Evolutionary conservation across 257 asterid genomes (phyloP).

Genomic region (Parsonsia alboflavescens): DNA sequence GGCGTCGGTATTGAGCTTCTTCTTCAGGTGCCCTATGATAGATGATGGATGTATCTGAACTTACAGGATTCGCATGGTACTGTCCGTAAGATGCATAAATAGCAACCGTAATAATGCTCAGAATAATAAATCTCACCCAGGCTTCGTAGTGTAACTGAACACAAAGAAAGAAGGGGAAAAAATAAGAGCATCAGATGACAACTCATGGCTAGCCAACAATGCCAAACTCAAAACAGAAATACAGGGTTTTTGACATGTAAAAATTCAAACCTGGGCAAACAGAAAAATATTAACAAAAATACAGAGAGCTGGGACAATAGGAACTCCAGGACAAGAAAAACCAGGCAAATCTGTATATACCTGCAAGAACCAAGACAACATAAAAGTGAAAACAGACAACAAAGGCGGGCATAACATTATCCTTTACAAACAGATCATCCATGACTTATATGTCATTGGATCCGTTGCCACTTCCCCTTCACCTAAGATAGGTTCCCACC

Average conservation of each 20-base stretch:
- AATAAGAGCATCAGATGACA: neutral
- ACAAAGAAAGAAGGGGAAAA: conserved; percentile 9
- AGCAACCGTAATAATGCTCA: conserved; percentile 60
- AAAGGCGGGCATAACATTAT: neutral
- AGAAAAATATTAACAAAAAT: conserved; percentile 79
- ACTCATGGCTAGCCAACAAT: neutral
- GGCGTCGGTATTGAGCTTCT: conserved; percentile 34
- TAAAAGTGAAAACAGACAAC: conserved; percentile 1
- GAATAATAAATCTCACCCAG: conserved; percentile 79
- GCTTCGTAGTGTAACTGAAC: conserved; percentile 93
- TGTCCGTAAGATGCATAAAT: conserved; percentile 84
- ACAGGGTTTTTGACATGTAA: neutral
- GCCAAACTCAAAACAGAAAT: neutral
- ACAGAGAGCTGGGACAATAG: conserved; percentile 69
- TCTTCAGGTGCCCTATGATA: conserved; percentile 59
- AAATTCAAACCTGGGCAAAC: conserved; percentile 74
- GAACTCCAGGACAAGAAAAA: conserved; percentile 95
- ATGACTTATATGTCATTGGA: neutral
- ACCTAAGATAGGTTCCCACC: neutral
- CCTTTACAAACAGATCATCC: neutral
- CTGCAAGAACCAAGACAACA: conserved; percentile 33
- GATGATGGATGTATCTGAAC: conserved; percentile 47
- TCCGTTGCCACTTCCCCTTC: neutral
- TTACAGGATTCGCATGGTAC: conserved; percentile 71
- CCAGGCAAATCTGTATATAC: conserved; percentile 54